These are phyloP conservation scores for Orobanche coerulescens DNA, from an alignment of 257 asterid species.

Conservation along the genomic window DNA sequence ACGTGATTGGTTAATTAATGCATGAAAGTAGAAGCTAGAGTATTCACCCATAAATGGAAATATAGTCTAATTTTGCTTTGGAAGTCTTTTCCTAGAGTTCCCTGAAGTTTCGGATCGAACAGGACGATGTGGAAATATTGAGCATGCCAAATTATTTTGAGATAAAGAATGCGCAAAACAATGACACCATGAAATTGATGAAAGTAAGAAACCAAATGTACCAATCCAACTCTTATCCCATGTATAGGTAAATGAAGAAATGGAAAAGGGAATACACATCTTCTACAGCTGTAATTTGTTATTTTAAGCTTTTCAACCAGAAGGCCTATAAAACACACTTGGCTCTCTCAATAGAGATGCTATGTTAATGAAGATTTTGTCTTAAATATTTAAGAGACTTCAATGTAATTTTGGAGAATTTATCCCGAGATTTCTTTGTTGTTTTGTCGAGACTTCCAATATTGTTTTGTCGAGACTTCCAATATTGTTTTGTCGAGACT, in stretches of 20 bases:
- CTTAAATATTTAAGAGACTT: background rate
- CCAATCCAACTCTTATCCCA: background rate
- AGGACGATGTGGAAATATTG: background rate
- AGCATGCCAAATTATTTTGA: background rate
- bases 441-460: background rate
- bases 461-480: too few relatives aligned
- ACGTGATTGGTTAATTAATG: background rate
- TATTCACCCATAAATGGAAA: background rate
- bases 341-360: background rate
- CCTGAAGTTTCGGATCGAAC: background rate
- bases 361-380: background rate
- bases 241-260: background rate
- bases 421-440: background rate
- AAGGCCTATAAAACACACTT: background rate
- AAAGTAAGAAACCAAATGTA: too few relatives aligned
- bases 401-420: background rate
- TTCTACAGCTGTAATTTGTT: background rate
- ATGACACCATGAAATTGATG: too few relatives aligned
- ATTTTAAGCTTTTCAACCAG: background rate
- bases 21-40: background rate
- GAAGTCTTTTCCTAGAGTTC: background rate
- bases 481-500: too few relatives aligned
- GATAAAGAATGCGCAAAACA: too few relatives aligned
- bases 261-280: background rate
- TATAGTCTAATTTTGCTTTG: background rate